Percentiles rank a stretch among this genome's conserved stretches.
phyloP scores from a whole-genome alignment of 2,329 filamentous ascomycete genomes.

The Paracamarosporium sp. region DNA sequence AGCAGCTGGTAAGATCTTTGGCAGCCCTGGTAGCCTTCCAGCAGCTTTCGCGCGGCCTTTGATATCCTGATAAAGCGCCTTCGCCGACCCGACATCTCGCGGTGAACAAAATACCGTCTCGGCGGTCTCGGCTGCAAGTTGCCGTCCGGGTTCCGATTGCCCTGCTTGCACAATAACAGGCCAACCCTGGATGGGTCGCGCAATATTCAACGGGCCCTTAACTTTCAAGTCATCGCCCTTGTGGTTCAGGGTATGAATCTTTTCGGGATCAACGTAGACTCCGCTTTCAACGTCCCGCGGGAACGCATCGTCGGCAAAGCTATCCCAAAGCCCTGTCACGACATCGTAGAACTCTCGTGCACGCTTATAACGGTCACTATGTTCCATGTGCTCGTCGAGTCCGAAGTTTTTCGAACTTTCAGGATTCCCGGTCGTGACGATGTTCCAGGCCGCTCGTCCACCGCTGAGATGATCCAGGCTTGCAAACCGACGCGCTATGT shows the following conservation, averaged over 20 bases:
- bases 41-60: conserved; percentile 56
- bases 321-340: conserved; percentile 61
- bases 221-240: conserved; percentile 55
- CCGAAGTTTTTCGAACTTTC: conserved; percentile 62
- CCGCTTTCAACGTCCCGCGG: conserved; percentile 56
- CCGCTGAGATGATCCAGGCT: conserved; percentile 61
- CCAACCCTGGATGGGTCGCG: conserved; percentile 61
- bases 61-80: conserved; percentile 59
- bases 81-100: conserved; percentile 53
- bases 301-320: conserved; percentile 64
- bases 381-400: conserved; percentile 57
- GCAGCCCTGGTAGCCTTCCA: conserved; percentile 53
- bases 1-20: conserved; percentile 62
- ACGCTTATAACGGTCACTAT: conserved; percentile 58
- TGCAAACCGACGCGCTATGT: conserved; percentile 61
- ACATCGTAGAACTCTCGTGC: conserved; percentile 62
- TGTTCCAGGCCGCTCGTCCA: conserved; percentile 62
- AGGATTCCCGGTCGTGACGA: conserved; percentile 61
- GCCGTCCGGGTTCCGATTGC: conserved; percentile 59
- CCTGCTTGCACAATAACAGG: conserved; percentile 64
- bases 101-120: conserved; percentile 62
- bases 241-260: conserved; percentile 61
- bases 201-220: conserved; percentile 60
- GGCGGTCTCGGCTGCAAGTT: conserved; percentile 61
- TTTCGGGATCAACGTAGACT: conserved; percentile 59